phyloP scores from a whole-genome alignment of 495 filamentous ascomycete genomes.

The Aspergillus mulundensis region DNA sequence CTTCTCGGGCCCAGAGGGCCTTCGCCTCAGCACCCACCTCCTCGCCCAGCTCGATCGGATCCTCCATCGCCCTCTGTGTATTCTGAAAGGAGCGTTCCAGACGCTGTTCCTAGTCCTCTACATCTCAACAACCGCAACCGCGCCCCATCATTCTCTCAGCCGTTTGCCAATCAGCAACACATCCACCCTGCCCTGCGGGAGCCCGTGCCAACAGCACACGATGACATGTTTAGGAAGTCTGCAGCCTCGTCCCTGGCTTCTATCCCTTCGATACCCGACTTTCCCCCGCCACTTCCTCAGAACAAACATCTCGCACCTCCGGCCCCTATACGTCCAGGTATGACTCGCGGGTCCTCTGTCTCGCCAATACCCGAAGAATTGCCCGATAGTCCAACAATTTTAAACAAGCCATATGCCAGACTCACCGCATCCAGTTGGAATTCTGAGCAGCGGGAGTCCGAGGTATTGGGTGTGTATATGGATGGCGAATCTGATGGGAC shows the following conservation, averaged over 20 bases:
- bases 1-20: constrained; percentile 47
- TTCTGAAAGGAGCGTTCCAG: constrained; percentile 49
- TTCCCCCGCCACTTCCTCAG: constrained; percentile 22
- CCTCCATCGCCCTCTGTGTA: constrained; percentile 39
- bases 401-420: constrained; percentile 69
- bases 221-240: constrained; percentile 35
- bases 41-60: constrained; percentile 61
- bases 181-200: constrained; percentile 24
- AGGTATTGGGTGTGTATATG: constrained; percentile 40
- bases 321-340: constrained; percentile 15
- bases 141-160: constrained; percentile 49
- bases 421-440: constrained; percentile 72
- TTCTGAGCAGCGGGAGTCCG: constrained; percentile 47
- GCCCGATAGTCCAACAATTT: constrained; percentile 43
- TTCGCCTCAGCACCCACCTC: constrained; percentile 63
- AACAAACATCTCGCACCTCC: constrained; percentile 29
- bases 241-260: constrained; percentile 31
- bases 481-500: constrained; percentile 36
- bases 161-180: constrained; percentile 30
- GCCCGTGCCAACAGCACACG: constrained; percentile 31
- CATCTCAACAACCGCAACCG: constrained; percentile 39
- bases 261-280: constrained; percentile 46
- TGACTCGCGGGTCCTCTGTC: constrained; percentile 63
- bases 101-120: constrained; percentile 44
- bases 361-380: constrained; percentile 87